A percentile compares a stretch with the other conserved stretches of the same genome.
Conservation (phyloP, 2,329 filamentous ascomycete genomes). For the Aaosphaeria pasadenensis region DNA sequence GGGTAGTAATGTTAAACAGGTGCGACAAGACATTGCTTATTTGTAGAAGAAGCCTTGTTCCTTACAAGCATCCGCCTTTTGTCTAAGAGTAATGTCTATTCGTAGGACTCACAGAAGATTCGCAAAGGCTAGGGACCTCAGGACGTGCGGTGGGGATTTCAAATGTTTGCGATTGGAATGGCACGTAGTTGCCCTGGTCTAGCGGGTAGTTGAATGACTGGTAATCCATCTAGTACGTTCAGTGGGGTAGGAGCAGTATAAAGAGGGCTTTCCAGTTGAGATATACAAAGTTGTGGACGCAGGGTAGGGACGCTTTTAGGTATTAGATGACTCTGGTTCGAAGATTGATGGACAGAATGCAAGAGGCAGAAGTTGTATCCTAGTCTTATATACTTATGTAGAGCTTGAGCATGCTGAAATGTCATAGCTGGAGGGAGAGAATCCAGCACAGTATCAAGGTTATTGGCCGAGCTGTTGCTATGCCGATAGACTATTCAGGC, state of each 20-base stretch:
- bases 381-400: constrained; percentile 23
- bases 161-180: constrained; percentile 26
- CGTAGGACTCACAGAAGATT: constrained; percentile 39
- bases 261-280: constrained; percentile 5
- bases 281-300: background rate
- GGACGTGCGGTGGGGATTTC: constrained; percentile 33
- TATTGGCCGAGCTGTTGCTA: background rate
- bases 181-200: constrained; percentile 31
- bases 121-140: constrained; percentile 37
- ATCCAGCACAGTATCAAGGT: constrained; percentile 14
- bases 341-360: no score
- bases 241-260: background rate
- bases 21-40: constrained; percentile 34
- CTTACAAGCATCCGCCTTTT: no score
- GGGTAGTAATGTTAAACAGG: constrained; percentile 35
- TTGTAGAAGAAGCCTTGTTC: constrained; percentile 36
- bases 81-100: no score
- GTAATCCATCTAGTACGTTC: constrained; percentile 28
- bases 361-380: constrained; percentile 15
- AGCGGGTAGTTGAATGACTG: constrained; percentile 37
- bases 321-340: no score
- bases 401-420: constrained; percentile 28
- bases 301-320: no score
- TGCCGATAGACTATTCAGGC: constrained; percentile 7
- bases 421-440: constrained; percentile 28